phyloP scores from a whole-genome alignment of 2,329 filamentous ascomycete genomes.

The Metarhizium brunneum region DNA sequence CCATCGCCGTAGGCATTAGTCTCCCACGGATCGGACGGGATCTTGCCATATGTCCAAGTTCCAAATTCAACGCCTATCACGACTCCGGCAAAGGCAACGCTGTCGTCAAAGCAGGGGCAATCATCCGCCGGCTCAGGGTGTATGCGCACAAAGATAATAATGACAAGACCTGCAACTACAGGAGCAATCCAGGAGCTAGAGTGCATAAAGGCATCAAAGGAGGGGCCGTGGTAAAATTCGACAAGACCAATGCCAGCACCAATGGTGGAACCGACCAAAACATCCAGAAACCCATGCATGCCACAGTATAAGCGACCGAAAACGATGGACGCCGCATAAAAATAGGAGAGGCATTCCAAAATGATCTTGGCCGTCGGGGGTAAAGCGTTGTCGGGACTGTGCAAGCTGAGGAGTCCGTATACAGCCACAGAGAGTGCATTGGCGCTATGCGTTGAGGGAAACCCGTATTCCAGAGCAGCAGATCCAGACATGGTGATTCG shows the following conservation, averaged over 20 bases:
- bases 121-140: conserved; percentile 95
- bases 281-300: conserved; percentile 96
- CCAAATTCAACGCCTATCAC: conserved; percentile 77
- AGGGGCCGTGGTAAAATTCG: conserved; percentile 50
- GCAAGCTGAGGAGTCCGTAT: conserved; percentile 67
- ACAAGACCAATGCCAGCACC: conserved; percentile 56
- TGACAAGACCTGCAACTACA: conserved; percentile 50
- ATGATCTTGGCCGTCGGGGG: conserved; percentile 47
- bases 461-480: conserved; percentile 90
- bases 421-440: conserved; percentile 93
- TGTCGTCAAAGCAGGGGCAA: conserved; percentile 95
- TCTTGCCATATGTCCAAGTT: conserved; percentile 69
- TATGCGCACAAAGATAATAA: conserved; percentile 72
- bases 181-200: conserved; percentile 56
- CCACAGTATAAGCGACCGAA: conserved; percentile 91
- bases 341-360: conserved; percentile 64
- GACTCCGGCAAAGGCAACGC: conserved; percentile 84
- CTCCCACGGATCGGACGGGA: conserved; percentile 34
- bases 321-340: conserved; percentile 83
- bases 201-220: conserved; percentile 63
- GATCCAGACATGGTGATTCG: conserved; percentile 97
- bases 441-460: conserved; percentile 92
- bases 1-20: conserved; percentile 36
- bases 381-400: conserved; percentile 53
- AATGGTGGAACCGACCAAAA: conserved; percentile 68